Percentiles rank a stretch among this genome's conserved stretches.
phyloP scores from a whole-genome alignment of 1,284 basidiomycete genomes.

The Erythrobasidium hasegawianum region DNA sequence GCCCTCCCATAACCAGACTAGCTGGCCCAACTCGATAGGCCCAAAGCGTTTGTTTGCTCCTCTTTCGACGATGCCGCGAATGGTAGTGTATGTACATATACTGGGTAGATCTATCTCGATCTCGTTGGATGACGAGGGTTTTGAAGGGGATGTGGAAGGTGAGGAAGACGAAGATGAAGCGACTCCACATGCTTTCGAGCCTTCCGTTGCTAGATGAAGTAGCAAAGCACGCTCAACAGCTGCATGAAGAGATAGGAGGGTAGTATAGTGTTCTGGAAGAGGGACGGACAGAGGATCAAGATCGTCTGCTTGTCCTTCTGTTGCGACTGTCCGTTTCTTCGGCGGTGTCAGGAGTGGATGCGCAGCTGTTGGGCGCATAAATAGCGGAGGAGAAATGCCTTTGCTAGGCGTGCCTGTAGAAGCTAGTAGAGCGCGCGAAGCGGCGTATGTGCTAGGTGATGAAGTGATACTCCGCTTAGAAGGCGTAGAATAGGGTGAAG shows the following conservation, averaged over 20 bases:
- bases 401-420: not conserved
- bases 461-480: not conserved
- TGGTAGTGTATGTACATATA: conserved; percentile 17
- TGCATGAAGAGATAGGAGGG: conserved; percentile 26
- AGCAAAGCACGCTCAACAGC: conserved; percentile 34
- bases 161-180: not conserved
- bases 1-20: conserved; percentile 35
- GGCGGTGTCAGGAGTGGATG: conserved; percentile 29
- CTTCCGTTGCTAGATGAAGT: conserved; percentile 35
- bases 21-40: conserved; percentile 28
- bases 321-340: not conserved
- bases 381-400: conserved; percentile 17
- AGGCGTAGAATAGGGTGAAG: no score
- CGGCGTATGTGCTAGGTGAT: conserved; percentile 14
- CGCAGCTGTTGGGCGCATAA: conserved; percentile 7
- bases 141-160: not conserved
- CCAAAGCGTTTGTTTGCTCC: conserved; percentile 25
- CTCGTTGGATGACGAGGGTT: not conserved
- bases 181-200: conserved; percentile 18
- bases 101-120: conserved; percentile 30
- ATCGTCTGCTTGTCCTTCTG: not conserved
- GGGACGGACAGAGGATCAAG: conserved; percentile 21
- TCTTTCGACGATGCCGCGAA: conserved; percentile 27
- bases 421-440: conserved; percentile 18
- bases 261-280: conserved; percentile 25